A percentile compares a stretch with the other conserved stretches of the same genome.
Conservation (phyloP, 163 green algal species). For the Chlorella variabilis region DNA sequence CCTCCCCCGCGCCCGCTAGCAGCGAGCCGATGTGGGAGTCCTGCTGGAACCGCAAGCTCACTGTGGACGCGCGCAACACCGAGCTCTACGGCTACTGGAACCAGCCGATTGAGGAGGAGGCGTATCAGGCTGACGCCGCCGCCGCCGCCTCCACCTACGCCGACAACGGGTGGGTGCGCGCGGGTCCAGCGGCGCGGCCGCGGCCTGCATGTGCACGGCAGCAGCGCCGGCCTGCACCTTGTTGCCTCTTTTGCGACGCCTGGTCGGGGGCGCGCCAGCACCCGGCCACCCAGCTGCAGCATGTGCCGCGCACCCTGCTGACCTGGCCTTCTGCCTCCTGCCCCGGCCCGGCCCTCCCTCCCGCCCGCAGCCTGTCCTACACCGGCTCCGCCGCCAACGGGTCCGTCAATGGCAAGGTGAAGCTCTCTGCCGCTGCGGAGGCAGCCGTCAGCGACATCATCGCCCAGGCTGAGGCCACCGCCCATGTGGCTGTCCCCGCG, state of each 20-base stretch:
- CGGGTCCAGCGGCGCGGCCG: too few relatives aligned
- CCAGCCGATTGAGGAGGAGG: background rate
- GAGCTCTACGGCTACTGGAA: conserved; percentile 10
- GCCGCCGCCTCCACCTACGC: too few relatives aligned
- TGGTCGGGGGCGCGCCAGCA: too few relatives aligned
- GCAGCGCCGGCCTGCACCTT: too few relatives aligned
- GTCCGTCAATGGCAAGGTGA: background rate
- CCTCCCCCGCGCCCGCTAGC: background rate
- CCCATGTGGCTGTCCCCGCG: background rate
- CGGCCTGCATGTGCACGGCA: too few relatives aligned
- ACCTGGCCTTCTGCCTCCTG: too few relatives aligned
- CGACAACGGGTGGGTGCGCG: too few relatives aligned
- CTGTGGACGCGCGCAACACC: background rate
- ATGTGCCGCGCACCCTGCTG: too few relatives aligned
- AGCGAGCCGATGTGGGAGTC: background rate
- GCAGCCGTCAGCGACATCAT: background rate
- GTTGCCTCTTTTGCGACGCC: too few relatives aligned
- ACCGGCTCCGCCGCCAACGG: background rate
- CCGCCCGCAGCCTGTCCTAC: background rate
- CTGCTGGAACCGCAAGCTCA: conserved; percentile 10
- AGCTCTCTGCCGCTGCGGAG: background rate
- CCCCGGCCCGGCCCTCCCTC: too few relatives aligned
- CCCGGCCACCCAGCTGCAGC: too few relatives aligned
- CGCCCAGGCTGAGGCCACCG: background rate
- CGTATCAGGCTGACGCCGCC: too few relatives aligned